Base-by-base conservation (phyloP, 495 filamentous ascomycete species). In the Tricharina praecox region DNA sequence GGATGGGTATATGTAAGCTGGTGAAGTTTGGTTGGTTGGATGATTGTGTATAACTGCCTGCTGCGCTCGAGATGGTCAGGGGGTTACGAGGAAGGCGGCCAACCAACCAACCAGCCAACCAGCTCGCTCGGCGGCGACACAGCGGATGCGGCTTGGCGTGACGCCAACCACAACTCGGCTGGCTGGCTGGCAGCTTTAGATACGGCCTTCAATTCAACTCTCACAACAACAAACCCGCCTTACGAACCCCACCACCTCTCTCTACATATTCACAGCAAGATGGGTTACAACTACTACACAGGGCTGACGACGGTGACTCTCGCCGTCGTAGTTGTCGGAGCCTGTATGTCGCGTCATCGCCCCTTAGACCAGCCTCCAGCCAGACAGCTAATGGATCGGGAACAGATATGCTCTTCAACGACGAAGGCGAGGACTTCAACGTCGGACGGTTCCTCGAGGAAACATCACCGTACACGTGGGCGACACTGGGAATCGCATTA, bases 391-490 rank as follows among this genome's bases (percentile, higher is more conserved):
- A 24, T n/a, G 23, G 37, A 10, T 10, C 1, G 3, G 4, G 21
- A 11, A 13, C 19, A 97, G 92, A 99, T 68, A 85, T 99, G 82
- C 81, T 99, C 50, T 93, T 99, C 62, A 88, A 85, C 55, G 86
- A 84, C 44, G 84, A 87, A 59, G 90, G 92, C 52, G 92, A 99
- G 73, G 70, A 77, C 28, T 99, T 96, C 67, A 93, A 99, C 68
- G 90, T 96, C 63, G 92, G 92, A 63, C 75, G 77, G 65, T 96
- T 96, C 64, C 74, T 99, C 64, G 87, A 95, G 66, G 77, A 77
- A 51, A 77, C 94, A 54, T 95, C 90, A 44, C 92, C 92, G 5
- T 93, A 85, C 62, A 82, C 82, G 37, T 99, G 85, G 85, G 92
- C 87, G 51, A 74, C 75, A 61, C 62, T 92, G 35, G 92, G 92